Percentiles rank a stretch among this genome's conserved stretches.
phyloP scores from a whole-genome alignment of 2,329 filamentous ascomycete genomes.

The Beauveria asiatica region DNA sequence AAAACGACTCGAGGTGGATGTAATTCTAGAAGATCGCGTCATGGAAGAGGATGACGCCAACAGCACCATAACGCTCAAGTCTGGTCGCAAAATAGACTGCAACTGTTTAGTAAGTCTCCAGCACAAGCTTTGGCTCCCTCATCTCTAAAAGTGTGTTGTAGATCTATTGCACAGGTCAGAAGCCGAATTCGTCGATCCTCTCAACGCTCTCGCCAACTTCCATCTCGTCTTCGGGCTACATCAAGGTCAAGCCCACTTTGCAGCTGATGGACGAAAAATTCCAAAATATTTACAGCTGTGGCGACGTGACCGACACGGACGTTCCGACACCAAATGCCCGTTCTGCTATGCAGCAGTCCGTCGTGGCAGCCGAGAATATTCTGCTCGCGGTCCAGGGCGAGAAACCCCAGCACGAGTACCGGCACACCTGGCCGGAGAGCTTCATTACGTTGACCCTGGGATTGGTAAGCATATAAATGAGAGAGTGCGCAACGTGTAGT shows the following conservation, averaged over 20 bases:
- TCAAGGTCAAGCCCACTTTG: slow-evolving; percentile 47
- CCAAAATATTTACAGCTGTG: slow-evolving; percentile 51
- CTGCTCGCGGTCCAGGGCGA: slow-evolving; percentile 35
- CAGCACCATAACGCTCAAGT: slow-evolving; percentile 34
- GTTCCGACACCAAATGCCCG: slow-evolving; percentile 44
- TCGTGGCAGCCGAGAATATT: slow-evolving; percentile 46
- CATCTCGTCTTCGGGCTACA: slow-evolving; percentile 39
- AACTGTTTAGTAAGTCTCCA: slow-evolving; percentile 38
- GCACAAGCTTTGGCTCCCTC: not conserved
- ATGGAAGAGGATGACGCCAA: slow-evolving; percentile 27
- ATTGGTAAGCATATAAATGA: slow-evolving; percentile 29
- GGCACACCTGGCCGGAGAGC: slow-evolving; percentile 36
- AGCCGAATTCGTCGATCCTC: slow-evolving; percentile 44
- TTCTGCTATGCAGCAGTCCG: slow-evolving; percentile 44
- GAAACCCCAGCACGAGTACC: slow-evolving; percentile 30
- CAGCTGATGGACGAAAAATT: slow-evolving; percentile 42
- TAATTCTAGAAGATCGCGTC: slow-evolving; percentile 43
- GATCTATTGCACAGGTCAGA: slow-evolving; percentile 51
- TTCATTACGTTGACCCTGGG: slow-evolving; percentile 47
- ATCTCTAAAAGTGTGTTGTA: slow-evolving; percentile 7
- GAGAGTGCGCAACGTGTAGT: not conserved
- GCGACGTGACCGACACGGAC: slow-evolving; percentile 49
- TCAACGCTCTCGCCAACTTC: slow-evolving; percentile 30
- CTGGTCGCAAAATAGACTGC: slow-evolving; percentile 35
- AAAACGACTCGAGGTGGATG: slow-evolving; percentile 36